These are phyloP conservation scores for Epichloe uncinata DNA, from an alignment of 2,329 filamentous ascomycete genomes.

Conservation along the genomic window DNA sequence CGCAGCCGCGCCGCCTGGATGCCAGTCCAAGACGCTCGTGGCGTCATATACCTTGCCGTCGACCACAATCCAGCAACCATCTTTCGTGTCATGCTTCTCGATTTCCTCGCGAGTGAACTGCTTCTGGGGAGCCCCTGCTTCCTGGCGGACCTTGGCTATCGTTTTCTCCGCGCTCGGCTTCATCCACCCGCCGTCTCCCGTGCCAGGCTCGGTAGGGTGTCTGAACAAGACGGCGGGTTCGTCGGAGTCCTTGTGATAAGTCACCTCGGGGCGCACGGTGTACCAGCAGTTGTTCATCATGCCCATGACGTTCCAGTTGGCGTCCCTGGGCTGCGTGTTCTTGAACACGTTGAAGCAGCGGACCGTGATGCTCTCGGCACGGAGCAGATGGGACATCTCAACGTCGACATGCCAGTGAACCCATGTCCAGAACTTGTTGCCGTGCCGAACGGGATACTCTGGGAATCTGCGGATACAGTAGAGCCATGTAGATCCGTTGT, in stretches of 20 bases:
- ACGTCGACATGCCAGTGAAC: conserved; percentile 38
- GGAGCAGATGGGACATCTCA: conserved; percentile 27
- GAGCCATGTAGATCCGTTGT: conserved; percentile 30
- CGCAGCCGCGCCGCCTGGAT: conserved; percentile 34
- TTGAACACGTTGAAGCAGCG: conserved; percentile 36
- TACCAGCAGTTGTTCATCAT: conserved; percentile 45
- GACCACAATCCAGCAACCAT: conserved; percentile 39
- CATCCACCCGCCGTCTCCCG: conserved; percentile 36
- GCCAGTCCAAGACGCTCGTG: conserved; percentile 32
- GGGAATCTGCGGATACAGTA: conserved; percentile 24
- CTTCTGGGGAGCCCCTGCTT: conserved; percentile 32
- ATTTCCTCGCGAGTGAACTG: conserved; percentile 40
- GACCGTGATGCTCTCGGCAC: conserved; percentile 28
- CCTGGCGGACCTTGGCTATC: conserved; percentile 29
- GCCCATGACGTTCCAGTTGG: conserved; percentile 34
- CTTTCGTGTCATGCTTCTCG: conserved; percentile 32
- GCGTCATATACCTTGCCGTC: conserved; percentile 38
- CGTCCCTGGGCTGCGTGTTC: conserved; percentile 33
- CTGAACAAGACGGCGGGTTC: conserved; percentile 26
- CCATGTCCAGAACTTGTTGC: conserved; percentile 42
- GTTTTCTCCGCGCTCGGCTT: conserved; percentile 30
- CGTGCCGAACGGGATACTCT: conserved; percentile 33
- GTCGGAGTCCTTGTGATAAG: conserved; percentile 17
- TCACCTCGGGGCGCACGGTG: conserved; percentile 25
- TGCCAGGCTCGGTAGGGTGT: conserved; percentile 32